Conservation (phyloP, 2,329 filamentous ascomycete genomes). For the Cercospora sp. region DNA sequence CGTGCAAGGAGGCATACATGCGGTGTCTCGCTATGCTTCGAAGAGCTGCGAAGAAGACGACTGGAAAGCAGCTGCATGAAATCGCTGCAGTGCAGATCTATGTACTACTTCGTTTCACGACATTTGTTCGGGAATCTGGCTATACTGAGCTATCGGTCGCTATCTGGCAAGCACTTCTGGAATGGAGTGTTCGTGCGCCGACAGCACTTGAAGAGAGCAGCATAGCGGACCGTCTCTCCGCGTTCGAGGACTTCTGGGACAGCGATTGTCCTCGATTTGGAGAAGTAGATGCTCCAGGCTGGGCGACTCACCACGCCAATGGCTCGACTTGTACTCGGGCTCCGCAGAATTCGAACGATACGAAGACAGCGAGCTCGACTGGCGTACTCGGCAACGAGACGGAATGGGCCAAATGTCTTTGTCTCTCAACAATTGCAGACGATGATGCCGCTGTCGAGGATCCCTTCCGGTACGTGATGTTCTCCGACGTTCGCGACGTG, state of each 20-base stretch:
- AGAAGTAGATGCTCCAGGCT: slow-evolving; percentile 69
- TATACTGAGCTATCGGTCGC: slow-evolving; percentile 75
- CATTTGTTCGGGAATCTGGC: slow-evolving; percentile 73
- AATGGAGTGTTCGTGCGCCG: slow-evolving; percentile 66
- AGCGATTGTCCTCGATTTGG: slow-evolving; percentile 77
- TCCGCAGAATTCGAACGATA: neutral
- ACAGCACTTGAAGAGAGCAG: neutral
- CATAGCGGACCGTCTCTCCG: slow-evolving; percentile 25
- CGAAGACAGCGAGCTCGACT: slow-evolving; percentile 42
- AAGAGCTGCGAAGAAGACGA: neutral
- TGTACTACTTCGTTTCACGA: slow-evolving; percentile 71
- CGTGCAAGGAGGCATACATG: slow-evolving; percentile 60
- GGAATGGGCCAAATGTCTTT: slow-evolving; percentile 28
- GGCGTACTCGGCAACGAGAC: slow-evolving; percentile 50
- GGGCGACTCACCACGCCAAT: slow-evolving; percentile 51
- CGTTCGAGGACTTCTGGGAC: slow-evolving; percentile 80
- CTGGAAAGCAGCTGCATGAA: neutral
- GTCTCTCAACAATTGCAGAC: slow-evolving; percentile 64
- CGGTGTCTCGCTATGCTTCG: slow-evolving; percentile 52
- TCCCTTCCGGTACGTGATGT: slow-evolving; percentile 78
- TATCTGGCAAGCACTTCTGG: slow-evolving; percentile 79
- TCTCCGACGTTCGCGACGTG: slow-evolving; percentile 68
- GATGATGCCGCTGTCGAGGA: slow-evolving; percentile 66
- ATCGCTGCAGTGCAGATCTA: slow-evolving; percentile 59
- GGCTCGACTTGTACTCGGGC: neutral